A percentile compares a stretch with the other conserved stretches of the same genome.
These are phyloP conservation scores for Tremellales sp. DNA, from an alignment of 1,284 basidiomycete species.

Conservation along the genomic window DNA sequence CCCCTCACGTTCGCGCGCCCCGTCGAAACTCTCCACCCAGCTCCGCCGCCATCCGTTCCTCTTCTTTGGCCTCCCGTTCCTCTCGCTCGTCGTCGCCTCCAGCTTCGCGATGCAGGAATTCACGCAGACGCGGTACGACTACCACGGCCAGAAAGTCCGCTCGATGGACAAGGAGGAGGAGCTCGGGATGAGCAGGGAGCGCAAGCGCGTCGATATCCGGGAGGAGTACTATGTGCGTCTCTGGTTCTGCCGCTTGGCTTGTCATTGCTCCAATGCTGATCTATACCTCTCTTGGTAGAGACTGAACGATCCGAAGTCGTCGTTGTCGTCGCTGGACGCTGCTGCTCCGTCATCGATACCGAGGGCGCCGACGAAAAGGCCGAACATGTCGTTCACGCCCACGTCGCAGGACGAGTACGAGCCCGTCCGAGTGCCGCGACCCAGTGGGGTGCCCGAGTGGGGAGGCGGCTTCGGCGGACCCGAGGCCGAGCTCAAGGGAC, in stretches of 20 bases:
- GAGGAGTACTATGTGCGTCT: conserved; percentile 91
- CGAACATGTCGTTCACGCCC: conserved; percentile 34
- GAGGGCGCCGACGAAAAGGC: conserved; percentile 11
- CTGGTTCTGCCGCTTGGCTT: neutral
- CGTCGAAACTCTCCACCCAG: conserved; percentile 42
- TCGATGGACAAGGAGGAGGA: conserved; percentile 79
- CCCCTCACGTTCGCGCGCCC: conserved; percentile 55
- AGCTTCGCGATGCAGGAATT: conserved; percentile 81
- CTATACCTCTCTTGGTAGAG: neutral
- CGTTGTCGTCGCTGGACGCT: conserved; percentile 6
- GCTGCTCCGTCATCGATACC: conserved; percentile 5
- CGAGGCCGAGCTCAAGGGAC: conserved; percentile 43
- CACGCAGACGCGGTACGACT: conserved; percentile 87
- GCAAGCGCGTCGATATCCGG: conserved; percentile 84
- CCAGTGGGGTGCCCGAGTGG: conserved; percentile 81
- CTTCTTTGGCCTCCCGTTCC: conserved; percentile 80
- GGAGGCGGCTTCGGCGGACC: conserved; percentile 61
- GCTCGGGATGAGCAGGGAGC: conserved; percentile 69
- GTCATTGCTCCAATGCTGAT: no score
- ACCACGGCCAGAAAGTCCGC: conserved; percentile 74
- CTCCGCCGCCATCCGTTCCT: conserved; percentile 51
- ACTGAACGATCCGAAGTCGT: neutral
- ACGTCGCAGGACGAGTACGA: conserved; percentile 68
- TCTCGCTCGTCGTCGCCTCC: conserved; percentile 76
- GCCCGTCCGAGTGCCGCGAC: conserved; percentile 75